A percentile compares a stretch with the other conserved stretches of the same genome.
Evolutionary conservation across 345 rosid genomes (phyloP).

Genomic region (Stellera chamaejasme): DNA sequence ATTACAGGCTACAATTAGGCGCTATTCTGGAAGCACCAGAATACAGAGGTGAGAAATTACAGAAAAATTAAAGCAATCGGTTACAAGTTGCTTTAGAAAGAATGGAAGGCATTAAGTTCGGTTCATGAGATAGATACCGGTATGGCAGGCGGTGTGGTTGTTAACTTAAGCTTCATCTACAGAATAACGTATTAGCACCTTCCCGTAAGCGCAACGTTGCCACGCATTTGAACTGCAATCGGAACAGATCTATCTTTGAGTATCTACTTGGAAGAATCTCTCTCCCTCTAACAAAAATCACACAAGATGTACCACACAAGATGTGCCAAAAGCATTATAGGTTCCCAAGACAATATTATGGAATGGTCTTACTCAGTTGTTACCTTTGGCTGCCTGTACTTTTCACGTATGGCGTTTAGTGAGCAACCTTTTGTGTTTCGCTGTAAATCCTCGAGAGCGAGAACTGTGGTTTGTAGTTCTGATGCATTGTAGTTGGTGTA

Average conservation of each 20-base stretch:
- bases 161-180: conserved; percentile 42
- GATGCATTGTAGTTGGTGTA: conserved; percentile 58
- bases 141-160: neutral
- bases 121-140: neutral
- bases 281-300: neutral
- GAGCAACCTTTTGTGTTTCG: conserved; percentile 51
- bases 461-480: conserved; percentile 55
- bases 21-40: conserved; percentile 29
- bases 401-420: conserved; percentile 60
- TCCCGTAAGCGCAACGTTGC: conserved; percentile 50
- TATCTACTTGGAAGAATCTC: no score
- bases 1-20: conserved; percentile 19
- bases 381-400: conserved; percentile 79
- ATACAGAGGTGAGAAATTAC: conserved; percentile 25
- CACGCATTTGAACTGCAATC: conserved; percentile 69
- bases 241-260: neutral
- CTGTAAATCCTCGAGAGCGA: conserved; percentile 76
- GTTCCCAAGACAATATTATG: no score
- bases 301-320: no score
- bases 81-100: no score
- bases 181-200: conserved; percentile 51
- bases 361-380: neutral
- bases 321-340: no score
- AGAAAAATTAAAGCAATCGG: conserved; percentile 5
- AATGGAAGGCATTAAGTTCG: no score